A percentile compares a stretch with the other conserved stretches of the same genome.
phyloP scores from a whole-genome alignment of 805 yeast genomes.

The Jamesozyma rosinii region DNA sequence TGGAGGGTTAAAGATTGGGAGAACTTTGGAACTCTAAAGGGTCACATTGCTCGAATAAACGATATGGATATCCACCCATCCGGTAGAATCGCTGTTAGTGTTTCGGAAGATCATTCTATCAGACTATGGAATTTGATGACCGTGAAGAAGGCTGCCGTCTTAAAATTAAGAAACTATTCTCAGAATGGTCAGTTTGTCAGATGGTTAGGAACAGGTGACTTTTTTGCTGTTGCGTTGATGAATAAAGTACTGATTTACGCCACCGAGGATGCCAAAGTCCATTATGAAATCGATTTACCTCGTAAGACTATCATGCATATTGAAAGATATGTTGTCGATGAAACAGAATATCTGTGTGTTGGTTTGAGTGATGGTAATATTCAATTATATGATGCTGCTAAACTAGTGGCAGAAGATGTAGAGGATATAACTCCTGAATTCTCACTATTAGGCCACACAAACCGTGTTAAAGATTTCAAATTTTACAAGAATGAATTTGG shows the following conservation, averaged over 20 bases:
- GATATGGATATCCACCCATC: constrained; percentile 85
- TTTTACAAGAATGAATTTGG: constrained; percentile 38
- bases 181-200: constrained; percentile 56
- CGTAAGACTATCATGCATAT: constrained; percentile 55
- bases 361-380: constrained; percentile 70
- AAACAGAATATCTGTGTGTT: constrained; percentile 47
- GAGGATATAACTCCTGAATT: constrained; percentile 39
- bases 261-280: constrained; percentile 52
- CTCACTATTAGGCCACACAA: constrained; percentile 68
- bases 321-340: constrained; percentile 34
- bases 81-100: constrained; percentile 83
- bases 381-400: constrained; percentile 41
- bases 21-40: constrained; percentile 74
- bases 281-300: constrained; percentile 42
- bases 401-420: constrained; percentile 18
- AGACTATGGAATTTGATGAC: constrained; percentile 96
- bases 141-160: constrained; percentile 78
- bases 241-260: constrained; percentile 56
- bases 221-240: constrained; percentile 66
- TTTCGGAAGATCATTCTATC: constrained; percentile 74
- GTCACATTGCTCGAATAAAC: constrained; percentile 74
- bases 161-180: constrained; percentile 63
- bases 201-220: constrained; percentile 62
- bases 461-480: constrained; percentile 72
- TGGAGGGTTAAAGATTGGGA: constrained; percentile 99